phyloP scores from a whole-genome alignment of 805 yeast genomes.

The Candida tallmaniae region DNA sequence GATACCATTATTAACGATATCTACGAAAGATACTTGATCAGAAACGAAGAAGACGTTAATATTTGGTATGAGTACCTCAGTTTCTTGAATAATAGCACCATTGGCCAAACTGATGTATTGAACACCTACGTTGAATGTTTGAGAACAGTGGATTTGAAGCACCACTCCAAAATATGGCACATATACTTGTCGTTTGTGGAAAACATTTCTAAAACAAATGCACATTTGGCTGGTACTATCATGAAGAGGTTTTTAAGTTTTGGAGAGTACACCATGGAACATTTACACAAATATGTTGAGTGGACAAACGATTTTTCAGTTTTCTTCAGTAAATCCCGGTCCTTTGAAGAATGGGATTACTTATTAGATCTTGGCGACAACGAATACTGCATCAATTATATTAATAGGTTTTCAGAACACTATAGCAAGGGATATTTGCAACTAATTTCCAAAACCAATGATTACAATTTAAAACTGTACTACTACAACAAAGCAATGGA shows the following conservation, averaged over 20 bases:
- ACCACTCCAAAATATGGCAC: constrained; percentile 26
- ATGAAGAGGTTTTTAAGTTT: constrained; percentile 8
- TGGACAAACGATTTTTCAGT: constrained; percentile 2
- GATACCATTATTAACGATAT: background rate
- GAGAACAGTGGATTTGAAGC: constrained; percentile 1
- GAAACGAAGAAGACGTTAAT: constrained; percentile 3
- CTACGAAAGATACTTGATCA: too few relatives aligned
- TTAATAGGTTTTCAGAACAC: constrained; percentile 53
- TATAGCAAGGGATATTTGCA: constrained; percentile 37
- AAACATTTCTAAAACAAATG: constrained; percentile 4
- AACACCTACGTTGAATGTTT: constrained; percentile 9
- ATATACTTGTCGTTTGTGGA: constrained; percentile 54
- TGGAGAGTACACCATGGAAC: constrained; percentile 6
- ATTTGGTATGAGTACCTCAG: constrained; percentile 7
- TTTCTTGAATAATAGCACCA: constrained; percentile 6
- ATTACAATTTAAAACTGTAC: constrained; percentile 7
- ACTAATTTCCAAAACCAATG: background rate
- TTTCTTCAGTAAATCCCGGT: constrained; percentile 1
- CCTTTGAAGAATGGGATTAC: constrained; percentile 27
- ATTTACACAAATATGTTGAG: constrained; percentile 5
- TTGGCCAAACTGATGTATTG: too few relatives aligned
- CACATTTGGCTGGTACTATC: constrained; percentile 1
- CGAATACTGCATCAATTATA: constrained; percentile 8
- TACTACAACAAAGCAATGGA: constrained; percentile 47
- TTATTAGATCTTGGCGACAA: constrained; percentile 19